Evolutionary conservation across 2,329 filamentous ascomycete genomes (phyloP), one percentile per base, ranked within the genome.

Genomic region (Ramularia endophylla): DNA sequence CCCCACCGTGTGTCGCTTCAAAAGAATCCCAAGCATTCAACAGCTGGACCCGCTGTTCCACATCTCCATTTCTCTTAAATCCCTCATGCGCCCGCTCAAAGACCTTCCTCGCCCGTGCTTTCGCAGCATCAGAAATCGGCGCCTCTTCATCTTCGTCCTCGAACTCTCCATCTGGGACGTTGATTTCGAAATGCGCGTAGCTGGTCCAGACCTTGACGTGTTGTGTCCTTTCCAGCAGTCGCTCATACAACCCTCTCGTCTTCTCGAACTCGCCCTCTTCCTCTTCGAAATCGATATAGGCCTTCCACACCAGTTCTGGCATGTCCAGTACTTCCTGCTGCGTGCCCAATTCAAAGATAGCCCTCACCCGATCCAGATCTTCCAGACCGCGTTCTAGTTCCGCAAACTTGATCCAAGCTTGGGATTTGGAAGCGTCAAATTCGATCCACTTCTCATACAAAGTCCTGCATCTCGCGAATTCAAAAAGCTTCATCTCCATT

Each of bases 161-260:
- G 8, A 73, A 81, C 30, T 83, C 78, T 15, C 77, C 72, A 43
- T 94, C 88, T 32, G 88, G 87, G 0, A 95, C 81, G 62, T 92
- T 90, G 70, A 97, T 87, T 66, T 98, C 92, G 60, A 98, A 97
- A 64, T 94, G 86, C n/a, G 92, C 92, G 67, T 90, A 98, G 64
- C 86, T 90, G 65, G 92, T 94, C 92, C 92, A 98, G 46, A 98
- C 92, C 73, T 97, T 98, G 72, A 95, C 88, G 61, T 98, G 92
- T 59, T 92, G 83, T n/a, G 92, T 95, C 79, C 94, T 95, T 58
- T 87, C 74, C 31, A 98, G 75, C 9, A 98, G 75, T 6, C 90
- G 80, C 69, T 97, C 90, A 67, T 97, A 98, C 32, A 98, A 71
- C 3, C 71, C 70, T 36, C 92, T 77, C 4, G 88, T 87, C 36